A percentile compares a stretch with the other conserved stretches of the same genome.
Evolutionary conservation across 306 rosid genomes (phyloP).

Genomic region (Abrus precatorius): DNA sequence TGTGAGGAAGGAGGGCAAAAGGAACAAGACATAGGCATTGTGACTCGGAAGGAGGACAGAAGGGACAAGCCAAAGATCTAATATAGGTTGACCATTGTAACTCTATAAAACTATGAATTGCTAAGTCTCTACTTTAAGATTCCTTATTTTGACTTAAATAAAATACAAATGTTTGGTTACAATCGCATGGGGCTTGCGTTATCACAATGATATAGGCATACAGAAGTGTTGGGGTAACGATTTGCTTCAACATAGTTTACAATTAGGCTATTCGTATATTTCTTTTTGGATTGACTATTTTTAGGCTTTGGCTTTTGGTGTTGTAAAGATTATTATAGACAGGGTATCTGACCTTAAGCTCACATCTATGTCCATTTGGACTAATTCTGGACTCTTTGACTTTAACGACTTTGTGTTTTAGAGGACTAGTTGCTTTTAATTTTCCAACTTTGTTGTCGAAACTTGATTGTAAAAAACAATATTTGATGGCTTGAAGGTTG

Average conservation of each 20-base stretch:
- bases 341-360: neutral
- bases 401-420: neutral
- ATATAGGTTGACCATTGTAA: neutral
- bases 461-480: neutral
- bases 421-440: neutral
- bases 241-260: neutral
- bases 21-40: neutral
- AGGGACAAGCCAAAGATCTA: neutral
- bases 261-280: neutral
- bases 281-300: neutral
- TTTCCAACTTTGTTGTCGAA: neutral
- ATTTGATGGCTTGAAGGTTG: neutral
- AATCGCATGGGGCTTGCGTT: neutral
- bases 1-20: no score
- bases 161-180: neutral
- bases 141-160: neutral
- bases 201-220: neutral
- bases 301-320: neutral
- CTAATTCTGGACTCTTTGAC: neutral
- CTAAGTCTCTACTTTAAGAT: neutral
- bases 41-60: neutral
- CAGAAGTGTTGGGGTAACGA: neutral
- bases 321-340: neutral
- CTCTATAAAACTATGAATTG: neutral
- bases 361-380: conserved; percentile 18